phyloP scores from a whole-genome alignment of 768 basidiomycete genomes.

The Termitomyces sp. region DNA sequence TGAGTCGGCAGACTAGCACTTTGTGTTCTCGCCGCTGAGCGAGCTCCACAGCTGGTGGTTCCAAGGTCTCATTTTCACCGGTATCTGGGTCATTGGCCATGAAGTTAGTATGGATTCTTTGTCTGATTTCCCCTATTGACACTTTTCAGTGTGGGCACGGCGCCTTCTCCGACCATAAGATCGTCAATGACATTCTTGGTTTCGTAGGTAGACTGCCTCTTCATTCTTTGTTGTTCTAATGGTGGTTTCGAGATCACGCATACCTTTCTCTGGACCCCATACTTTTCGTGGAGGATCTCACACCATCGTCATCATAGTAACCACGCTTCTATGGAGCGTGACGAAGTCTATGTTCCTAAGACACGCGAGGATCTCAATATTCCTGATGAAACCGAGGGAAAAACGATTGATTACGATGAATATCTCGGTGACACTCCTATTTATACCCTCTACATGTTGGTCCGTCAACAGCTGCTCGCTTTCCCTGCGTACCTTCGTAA shows the following conservation, averaged over 20 bases:
- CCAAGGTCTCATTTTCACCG: neutral
- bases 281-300: neutral
- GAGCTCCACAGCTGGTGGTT: neutral
- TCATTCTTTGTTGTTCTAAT: neutral
- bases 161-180: neutral
- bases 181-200: neutral
- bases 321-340: neutral
- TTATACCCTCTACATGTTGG: neutral
- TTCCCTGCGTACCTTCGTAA: neutral
- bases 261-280: neutral
- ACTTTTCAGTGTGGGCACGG: neutral
- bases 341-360: neutral
- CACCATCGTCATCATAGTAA: neutral
- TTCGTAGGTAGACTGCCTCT: neutral
- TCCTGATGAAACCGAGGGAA: neutral
- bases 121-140: neutral
- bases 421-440: neutral
- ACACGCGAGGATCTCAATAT: neutral
- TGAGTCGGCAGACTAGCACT: neutral
- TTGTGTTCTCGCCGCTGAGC: neutral
- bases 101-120: neutral
- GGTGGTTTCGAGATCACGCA: neutral
- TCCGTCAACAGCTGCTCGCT: neutral
- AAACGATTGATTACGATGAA: neutral
- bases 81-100: constrained; percentile 1